Conservation (phyloP, 1,284 basidiomycete genomes). For the Tylopilus sp. region DNA sequence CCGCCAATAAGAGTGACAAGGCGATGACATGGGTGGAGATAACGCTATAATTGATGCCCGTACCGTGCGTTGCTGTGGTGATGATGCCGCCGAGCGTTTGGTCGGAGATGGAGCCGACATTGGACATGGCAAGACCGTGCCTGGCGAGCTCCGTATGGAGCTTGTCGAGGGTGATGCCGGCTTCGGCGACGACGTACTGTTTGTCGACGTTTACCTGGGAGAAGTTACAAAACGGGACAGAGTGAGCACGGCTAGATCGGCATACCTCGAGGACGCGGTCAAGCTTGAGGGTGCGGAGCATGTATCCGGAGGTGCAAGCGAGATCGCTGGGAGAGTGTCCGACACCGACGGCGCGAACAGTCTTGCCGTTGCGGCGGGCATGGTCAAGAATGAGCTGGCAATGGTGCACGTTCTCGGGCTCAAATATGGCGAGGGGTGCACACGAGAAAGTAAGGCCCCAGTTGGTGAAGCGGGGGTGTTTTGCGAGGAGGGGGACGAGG, state of each 20-base stretch:
- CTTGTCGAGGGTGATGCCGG: constrained; percentile 82
- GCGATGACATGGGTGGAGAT: constrained; percentile 87
- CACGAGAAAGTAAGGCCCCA: constrained; percentile 80
- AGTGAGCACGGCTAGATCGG: constrained; percentile 36
- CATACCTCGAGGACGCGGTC: constrained; percentile 81
- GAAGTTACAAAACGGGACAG: constrained; percentile 37
- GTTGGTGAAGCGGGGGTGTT: constrained; percentile 68
- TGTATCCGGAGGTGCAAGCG: constrained; percentile 87
- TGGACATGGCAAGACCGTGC: constrained; percentile 88
- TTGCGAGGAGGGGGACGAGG: constrained; percentile 59
- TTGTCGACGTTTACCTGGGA: constrained; percentile 79
- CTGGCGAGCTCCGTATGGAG: constrained; percentile 77
- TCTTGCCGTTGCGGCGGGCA: constrained; percentile 78
- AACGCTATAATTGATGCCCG: constrained; percentile 85
- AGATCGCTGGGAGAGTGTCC: constrained; percentile 96
- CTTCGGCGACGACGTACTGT: constrained; percentile 76
- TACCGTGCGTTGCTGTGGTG: constrained; percentile 96
- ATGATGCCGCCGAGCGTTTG: constrained; percentile 96
- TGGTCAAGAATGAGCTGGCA: constrained; percentile 88
- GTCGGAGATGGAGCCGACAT: constrained; percentile 96
- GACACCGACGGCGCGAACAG: constrained; percentile 87
- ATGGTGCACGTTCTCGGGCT: constrained; percentile 79
- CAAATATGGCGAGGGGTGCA: constrained; percentile 76
- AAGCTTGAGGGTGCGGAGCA: constrained; percentile 82
- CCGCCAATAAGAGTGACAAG: constrained; percentile 79